These are phyloP conservation scores for Pseudonectria buxi DNA, from an alignment of 2,329 filamentous ascomycete genomes.

Conservation along the genomic window DNA sequence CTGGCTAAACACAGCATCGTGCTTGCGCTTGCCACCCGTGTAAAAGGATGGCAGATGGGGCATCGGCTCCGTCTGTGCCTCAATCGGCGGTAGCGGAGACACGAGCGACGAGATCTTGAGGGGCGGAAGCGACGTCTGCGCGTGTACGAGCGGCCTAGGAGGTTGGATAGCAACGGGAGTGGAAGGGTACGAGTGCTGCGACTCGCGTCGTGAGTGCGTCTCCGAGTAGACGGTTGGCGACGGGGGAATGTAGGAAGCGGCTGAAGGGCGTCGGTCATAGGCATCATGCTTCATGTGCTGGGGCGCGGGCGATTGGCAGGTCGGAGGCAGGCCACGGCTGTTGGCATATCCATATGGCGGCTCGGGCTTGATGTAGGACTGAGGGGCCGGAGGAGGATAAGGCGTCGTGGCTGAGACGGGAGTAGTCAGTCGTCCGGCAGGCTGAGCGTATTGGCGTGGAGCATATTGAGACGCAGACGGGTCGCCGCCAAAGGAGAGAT, in stretches of 20 bases:
- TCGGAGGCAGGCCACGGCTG: slow-evolving; percentile 22
- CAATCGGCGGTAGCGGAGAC: slow-evolving; percentile 29
- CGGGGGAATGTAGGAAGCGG: slow-evolving; percentile 32
- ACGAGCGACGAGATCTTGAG: slow-evolving; percentile 31
- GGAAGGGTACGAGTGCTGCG: slow-evolving; percentile 22
- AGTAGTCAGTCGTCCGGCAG: slow-evolving; percentile 25
- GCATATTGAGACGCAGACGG: slow-evolving; percentile 27
- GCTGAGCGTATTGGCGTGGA: slow-evolving; percentile 34
- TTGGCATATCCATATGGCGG: slow-evolving; percentile 28
- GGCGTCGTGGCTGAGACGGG: slow-evolving; percentile 28
- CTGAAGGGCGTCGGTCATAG: slow-evolving; percentile 32
- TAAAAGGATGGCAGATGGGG: slow-evolving; percentile 19
- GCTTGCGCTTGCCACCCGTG: slow-evolving; percentile 32
- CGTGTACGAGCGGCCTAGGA: slow-evolving; percentile 11
- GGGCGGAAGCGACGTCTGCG: slow-evolving; percentile 26
- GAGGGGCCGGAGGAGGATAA: slow-evolving; percentile 30
- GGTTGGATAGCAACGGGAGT: slow-evolving; percentile 22
- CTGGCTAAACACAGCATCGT: slow-evolving; percentile 28
- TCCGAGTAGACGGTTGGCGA: slow-evolving; percentile 30
- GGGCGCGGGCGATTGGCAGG: slow-evolving; percentile 24
- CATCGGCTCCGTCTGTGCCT: slow-evolving; percentile 26
- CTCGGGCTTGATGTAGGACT: slow-evolving; percentile 33
- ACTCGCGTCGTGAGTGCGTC: slow-evolving; percentile 24
- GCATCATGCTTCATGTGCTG: slow-evolving; percentile 25
- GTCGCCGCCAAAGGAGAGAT: slow-evolving; percentile 32